phyloP scores from a whole-genome alignment of 805 yeast genomes.

The Barnettozyma botsteinii region DNA sequence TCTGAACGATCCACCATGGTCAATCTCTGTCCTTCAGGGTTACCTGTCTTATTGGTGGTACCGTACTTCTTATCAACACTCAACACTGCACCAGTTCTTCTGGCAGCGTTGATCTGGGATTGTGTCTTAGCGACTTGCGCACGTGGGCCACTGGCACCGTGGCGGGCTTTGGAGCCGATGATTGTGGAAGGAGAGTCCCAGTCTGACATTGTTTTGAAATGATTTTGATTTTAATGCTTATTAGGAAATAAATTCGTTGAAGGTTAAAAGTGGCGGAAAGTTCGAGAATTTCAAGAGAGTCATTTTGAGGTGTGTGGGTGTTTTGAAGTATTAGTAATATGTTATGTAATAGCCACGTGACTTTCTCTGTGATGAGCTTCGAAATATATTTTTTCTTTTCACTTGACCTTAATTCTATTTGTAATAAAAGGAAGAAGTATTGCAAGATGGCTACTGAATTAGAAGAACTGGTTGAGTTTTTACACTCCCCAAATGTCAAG shows the following conservation, averaged over 20 bases:
- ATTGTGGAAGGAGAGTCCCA: slow-evolving; percentile 84
- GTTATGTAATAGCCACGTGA: too few relatives aligned
- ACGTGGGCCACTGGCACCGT: slow-evolving; percentile 86
- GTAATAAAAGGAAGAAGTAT: too few relatives aligned
- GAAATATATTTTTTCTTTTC: neutral
- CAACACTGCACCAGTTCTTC: slow-evolving; percentile 84
- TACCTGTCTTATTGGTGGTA: slow-evolving; percentile 49
- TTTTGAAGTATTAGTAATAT: too few relatives aligned
- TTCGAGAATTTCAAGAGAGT: too few relatives aligned
- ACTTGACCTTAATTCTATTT: neutral
- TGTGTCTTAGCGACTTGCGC: slow-evolving; percentile 74
- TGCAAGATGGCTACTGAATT: slow-evolving; percentile 43
- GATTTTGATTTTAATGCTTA: too few relatives aligned
- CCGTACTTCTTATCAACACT: slow-evolving; percentile 93
- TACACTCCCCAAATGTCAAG: slow-evolving; percentile 75
- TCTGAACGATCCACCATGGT: slow-evolving; percentile 91
- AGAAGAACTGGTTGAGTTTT: slow-evolving; percentile 66
- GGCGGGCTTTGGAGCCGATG: slow-evolving; percentile 84
- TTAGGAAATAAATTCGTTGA: too few relatives aligned
- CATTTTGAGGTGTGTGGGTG: too few relatives aligned
- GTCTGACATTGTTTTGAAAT: slow-evolving; percentile 43
- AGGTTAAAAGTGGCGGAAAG: too few relatives aligned
- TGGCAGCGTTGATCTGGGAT: slow-evolving; percentile 83
- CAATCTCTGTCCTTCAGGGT: slow-evolving; percentile 91
- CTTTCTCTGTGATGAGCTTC: too few relatives aligned